Base-by-base conservation (phyloP, 2,329 filamentous ascomycete species). In the Diaporthe aspalathi region DNA sequence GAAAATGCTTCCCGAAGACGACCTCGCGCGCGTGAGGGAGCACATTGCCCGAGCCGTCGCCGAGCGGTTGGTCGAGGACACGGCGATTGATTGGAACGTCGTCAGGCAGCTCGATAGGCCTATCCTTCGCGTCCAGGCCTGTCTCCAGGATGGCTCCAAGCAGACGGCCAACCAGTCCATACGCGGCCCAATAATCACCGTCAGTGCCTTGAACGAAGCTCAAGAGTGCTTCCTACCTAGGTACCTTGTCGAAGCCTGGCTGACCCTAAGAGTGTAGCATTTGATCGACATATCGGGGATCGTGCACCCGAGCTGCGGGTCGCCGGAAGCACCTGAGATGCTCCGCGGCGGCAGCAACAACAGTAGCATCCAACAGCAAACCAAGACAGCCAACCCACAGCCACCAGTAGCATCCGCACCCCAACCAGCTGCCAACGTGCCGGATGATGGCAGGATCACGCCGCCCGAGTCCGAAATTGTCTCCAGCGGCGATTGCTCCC, bases 91-190 rank as follows among this genome's bases (percentile, higher is more conserved):
- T 65, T 65, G 60, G 60, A 49, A 45, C 4, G 45, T 45, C n/a
- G n/a, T 50, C 14, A 35, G 29, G 27, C 60, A 65, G 45, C 60
- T 65, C 5, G 60, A 65, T 20, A 65, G 16, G 45, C 60, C 60
- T 32, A 50, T 65, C n/a, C 60, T 65, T 12, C 60, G 60, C 27
- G n/a, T 65, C 2, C 60, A 65, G 60, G 60, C 60, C 45, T 65
- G 60, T n/a, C 60, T 65, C n/a, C 60, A 65, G 29, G 60, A 65
- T 50, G 60, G 60, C 14, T 65, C 60, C 14, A 65, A 65, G 38
- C 60, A 65, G 29, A 22, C 29, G 12, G 60, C 60, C n/a, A 65
- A 65, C 60, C 60, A 65, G 60, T 50, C 45, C 60, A 65, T 65
- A 17, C 60, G n/a, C 1, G 60, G 60, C n/a, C 60, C 60, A 5